These are phyloP conservation scores for Saturnispora silvae DNA, from an alignment of 805 yeast genomes.

Conservation along the genomic window DNA sequence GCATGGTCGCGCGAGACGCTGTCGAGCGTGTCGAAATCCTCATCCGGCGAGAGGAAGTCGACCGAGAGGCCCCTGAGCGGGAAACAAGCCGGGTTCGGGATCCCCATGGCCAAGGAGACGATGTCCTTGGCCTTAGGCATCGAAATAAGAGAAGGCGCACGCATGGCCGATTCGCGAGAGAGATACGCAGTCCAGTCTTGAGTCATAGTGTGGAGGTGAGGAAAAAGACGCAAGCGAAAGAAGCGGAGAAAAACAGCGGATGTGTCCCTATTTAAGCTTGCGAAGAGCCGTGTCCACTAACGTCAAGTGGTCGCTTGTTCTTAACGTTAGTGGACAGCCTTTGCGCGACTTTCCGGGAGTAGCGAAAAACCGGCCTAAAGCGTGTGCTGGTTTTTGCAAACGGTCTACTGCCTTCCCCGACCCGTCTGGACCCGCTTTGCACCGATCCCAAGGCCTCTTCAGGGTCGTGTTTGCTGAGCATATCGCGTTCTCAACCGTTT, in stretches of 20 bases:
- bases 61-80: constrained; percentile 30
- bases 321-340: constrained; percentile 9
- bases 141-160: constrained; percentile 23
- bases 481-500: too few species aligned
- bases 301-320: constrained; percentile 8
- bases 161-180: constrained; percentile 20
- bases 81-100: constrained; percentile 43
- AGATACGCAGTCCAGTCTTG: constrained; percentile 17
- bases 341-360: too few species aligned
- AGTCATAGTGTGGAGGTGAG: constrained; percentile 7
- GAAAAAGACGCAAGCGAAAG: background rate
- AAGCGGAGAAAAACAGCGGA: background rate
- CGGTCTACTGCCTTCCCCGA: too few species aligned
- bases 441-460: too few species aligned
- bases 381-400: too few species aligned
- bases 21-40: constrained; percentile 27
- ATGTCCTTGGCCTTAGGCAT: constrained; percentile 21
- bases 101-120: constrained; percentile 47
- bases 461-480: too few species aligned
- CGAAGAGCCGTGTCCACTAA: constrained; percentile 4
- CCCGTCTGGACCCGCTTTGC: too few species aligned
- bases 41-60: constrained; percentile 30
- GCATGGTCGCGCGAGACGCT: constrained; percentile 28
- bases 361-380: too few species aligned
- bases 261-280: background rate